Percentiles rank a stretch among this genome's conserved stretches.
These are phyloP conservation scores for Blumeria graminis DNA, from an alignment of 2,329 filamentous ascomycete species.

Conservation along the genomic window DNA sequence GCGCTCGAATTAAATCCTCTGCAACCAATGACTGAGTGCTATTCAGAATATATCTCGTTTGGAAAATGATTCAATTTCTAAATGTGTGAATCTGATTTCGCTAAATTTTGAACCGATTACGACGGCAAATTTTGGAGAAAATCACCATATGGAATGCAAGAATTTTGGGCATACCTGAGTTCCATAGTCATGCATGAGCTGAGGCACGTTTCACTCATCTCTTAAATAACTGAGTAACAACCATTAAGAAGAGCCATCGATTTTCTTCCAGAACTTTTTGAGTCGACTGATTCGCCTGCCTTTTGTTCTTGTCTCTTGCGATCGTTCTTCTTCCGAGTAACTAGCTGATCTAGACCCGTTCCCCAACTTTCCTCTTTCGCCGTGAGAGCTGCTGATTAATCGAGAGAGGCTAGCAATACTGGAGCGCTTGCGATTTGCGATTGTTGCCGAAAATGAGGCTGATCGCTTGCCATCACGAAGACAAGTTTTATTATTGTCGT, in stretches of 20 bases:
- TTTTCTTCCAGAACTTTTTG: conserved; percentile 51
- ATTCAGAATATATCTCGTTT: too few relatives aligned
- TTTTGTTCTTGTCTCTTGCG: conserved; percentile 39
- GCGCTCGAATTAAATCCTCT: too few relatives aligned
- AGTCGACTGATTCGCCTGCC: conserved; percentile 47
- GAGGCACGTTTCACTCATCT: too few relatives aligned
- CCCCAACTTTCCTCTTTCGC: conserved; percentile 50
- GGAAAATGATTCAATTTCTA: too few relatives aligned
- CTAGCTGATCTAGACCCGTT: conserved; percentile 30
- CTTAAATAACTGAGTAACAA: too few relatives aligned
- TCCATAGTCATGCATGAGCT: too few relatives aligned
- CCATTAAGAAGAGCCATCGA: not conserved
- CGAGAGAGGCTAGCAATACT: conserved; percentile 57
- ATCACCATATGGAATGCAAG: too few relatives aligned
- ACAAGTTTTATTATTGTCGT: conserved; percentile 17
- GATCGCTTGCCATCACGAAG: conserved; percentile 33
- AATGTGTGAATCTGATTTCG: too few relatives aligned
- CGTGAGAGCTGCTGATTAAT: conserved; percentile 50
- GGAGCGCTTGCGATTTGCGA: conserved; percentile 42
- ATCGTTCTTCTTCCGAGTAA: conserved; percentile 28
- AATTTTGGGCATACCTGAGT: too few relatives aligned
- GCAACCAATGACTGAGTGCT: too few relatives aligned
- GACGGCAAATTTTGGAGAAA: too few relatives aligned
- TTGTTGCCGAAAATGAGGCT: conserved; percentile 33
- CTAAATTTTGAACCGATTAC: too few relatives aligned